Evolutionary conservation across 345 rosid species (phyloP), one percentile per base, ranked within the genome.

Genomic region (Garcia nutans): DNA sequence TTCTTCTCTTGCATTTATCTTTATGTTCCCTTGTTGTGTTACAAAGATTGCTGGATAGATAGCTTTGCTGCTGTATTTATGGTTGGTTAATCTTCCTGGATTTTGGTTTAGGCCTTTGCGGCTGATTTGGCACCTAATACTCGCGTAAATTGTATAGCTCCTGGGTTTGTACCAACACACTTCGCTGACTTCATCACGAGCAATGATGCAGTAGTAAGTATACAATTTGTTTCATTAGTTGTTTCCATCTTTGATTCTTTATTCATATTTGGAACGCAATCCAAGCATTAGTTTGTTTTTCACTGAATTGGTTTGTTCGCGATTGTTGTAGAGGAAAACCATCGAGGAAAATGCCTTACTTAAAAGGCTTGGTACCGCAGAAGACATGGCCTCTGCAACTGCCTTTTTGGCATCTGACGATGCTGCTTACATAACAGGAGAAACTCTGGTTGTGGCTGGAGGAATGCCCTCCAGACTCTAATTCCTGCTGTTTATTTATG

Each of bases 101-200:
- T 28, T 47, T 17, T 37, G 60, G 20, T 52, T 47, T 75, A 93
- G 99, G 99, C 95, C 28, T 97, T 96, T 63, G 98, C 99, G 62
- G 74, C 79, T 16, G 96, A 92, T 82, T 87, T 96, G 99, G 89
- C 88, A 4, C 97, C 98, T 0, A 75, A 89, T 74, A 89, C 85
- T 49, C 97, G 99, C 50, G 98, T 93, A 42, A 96, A 96, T 65
- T 84, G 89, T 6, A 74, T 96, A 71, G 97, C 97, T 33, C 99
- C 98, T 0, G 98, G 98, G 70, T 90, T 92, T 77, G 97, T 96
- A 8, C 99, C 99, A 37, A 93, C 99, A 9, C 87, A 76, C 75
- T 90, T 93, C 72, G 92, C 95, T 1, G 85, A 80, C 10, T 92
- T 79, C 86, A 77, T 93, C 66, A 86, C 91, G 8, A 78, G 64